phyloP scores from a whole-genome alignment of 345 rosid species.

The Melastoma malabathricum region DNA sequence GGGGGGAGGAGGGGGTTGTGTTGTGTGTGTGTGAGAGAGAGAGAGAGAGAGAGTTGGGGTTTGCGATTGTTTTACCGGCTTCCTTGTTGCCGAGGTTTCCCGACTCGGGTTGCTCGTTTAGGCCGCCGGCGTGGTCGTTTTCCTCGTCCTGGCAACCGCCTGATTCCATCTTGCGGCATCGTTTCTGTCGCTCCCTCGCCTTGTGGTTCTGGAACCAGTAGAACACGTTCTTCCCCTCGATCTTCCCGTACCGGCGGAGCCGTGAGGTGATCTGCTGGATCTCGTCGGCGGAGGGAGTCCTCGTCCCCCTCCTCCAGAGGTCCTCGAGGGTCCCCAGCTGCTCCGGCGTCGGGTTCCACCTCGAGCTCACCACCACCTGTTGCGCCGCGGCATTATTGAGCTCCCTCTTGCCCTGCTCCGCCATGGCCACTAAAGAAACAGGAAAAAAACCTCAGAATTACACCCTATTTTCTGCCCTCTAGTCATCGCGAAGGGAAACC shows the following conservation, averaged over 20 bases:
- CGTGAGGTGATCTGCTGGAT: conserved; percentile 79
- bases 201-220: conserved; percentile 98
- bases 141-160: conserved; percentile 10
- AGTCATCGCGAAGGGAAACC: no score
- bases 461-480: no score
- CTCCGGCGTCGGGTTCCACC: conserved; percentile 97
- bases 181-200: conserved; percentile 80
- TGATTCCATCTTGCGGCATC: conserved; percentile 77
- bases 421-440: conserved; percentile 13
- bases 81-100: conserved; percentile 8
- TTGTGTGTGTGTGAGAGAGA: no score
- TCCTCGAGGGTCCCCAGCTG: conserved; percentile 82
- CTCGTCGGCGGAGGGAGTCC: conserved; percentile 85
- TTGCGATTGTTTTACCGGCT: no score
- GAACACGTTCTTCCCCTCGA: conserved; percentile 93
- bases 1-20: no score
- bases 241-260: conserved; percentile 76
- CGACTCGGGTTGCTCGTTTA: conserved; percentile 39
- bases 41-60: no score
- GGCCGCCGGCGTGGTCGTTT: conserved; percentile 16
- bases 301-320: conserved; percentile 60
- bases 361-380: conserved; percentile 57
- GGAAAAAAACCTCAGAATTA: background rate
- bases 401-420: conserved; percentile 58
- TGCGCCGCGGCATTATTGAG: conserved; percentile 36